Percentiles rank a stretch among this genome's conserved stretches.
Evolutionary conservation across 257 asterid genomes (phyloP).

Genomic region (Eucommia ulmoides): DNA sequence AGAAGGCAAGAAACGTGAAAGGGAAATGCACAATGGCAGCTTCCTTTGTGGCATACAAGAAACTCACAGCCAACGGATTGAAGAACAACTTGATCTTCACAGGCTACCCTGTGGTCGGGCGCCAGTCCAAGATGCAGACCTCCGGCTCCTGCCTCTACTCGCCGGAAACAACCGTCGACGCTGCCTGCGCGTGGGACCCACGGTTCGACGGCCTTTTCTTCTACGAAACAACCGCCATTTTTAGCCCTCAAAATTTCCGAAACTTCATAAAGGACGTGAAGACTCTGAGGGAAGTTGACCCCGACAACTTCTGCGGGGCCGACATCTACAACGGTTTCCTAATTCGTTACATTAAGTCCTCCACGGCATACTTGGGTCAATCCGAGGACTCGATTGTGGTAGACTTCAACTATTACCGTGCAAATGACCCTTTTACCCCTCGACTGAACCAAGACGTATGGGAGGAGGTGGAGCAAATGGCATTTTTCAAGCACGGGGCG

Average conservation of each 20-base stretch:
- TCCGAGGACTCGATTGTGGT: slow-evolving; percentile 45
- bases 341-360: slow-evolving; percentile 41
- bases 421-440: slow-evolving; percentile 37
- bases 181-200: slow-evolving; percentile 71
- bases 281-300: slow-evolving; percentile 31
- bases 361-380: slow-evolving; percentile 56
- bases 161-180: slow-evolving; percentile 13
- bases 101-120: slow-evolving; percentile 70
- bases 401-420: slow-evolving; percentile 61
- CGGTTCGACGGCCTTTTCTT: slow-evolving; percentile 52
- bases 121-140: slow-evolving; percentile 58
- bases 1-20: slow-evolving; percentile 16
- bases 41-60: slow-evolving; percentile 30
- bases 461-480: slow-evolving; percentile 90
- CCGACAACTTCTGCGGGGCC: slow-evolving; percentile 58
- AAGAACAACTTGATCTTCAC: slow-evolving; percentile 60
- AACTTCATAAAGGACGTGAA: slow-evolving; percentile 44
- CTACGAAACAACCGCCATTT: slow-evolving; percentile 57
- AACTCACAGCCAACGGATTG: slow-evolving; percentile 51
- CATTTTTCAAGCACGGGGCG: slow-evolving; percentile 50
- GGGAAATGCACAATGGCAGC: slow-evolving; percentile 50
- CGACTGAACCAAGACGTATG: slow-evolving; percentile 50
- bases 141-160: slow-evolving; percentile 84
- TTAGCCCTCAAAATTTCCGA: slow-evolving; percentile 25
- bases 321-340: slow-evolving; percentile 75